phyloP scores from a whole-genome alignment of 164 flowering plant genomes.

The Litsea cubeba region DNA sequence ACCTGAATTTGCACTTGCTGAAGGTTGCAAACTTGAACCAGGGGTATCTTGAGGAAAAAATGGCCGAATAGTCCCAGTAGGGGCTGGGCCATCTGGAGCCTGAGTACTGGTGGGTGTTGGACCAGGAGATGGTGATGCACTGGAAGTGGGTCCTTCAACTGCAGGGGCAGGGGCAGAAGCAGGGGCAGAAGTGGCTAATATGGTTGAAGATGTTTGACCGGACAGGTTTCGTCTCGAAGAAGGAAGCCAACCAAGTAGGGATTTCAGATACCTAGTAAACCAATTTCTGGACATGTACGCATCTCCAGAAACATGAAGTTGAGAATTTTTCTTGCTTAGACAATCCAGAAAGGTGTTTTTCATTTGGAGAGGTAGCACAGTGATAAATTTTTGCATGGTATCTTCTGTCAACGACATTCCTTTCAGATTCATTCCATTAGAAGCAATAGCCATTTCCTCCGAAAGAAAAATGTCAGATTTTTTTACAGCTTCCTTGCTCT shows the following conservation, averaged over 20 bases:
- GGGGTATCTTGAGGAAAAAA: constrained; percentile 24
- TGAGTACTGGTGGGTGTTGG: constrained; percentile 27
- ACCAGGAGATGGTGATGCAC: constrained; percentile 19
- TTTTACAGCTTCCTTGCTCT: constrained; percentile 29
- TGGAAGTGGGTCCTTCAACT: constrained; percentile 17
- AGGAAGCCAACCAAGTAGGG: constrained; percentile 23
- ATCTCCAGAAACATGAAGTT: constrained; percentile 33
- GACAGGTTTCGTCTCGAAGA: constrained; percentile 30
- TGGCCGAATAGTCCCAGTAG: constrained; percentile 15
- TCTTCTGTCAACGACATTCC: constrained; percentile 19
- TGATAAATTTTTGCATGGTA: constrained; percentile 29
- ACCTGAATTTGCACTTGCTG: constrained; percentile 16
- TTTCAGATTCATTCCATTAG: constrained; percentile 14
- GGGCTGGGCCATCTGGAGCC: constrained; percentile 16
- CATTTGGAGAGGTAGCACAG: constrained; percentile 36
- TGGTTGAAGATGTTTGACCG: constrained; percentile 6
- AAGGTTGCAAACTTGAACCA: constrained; percentile 18
- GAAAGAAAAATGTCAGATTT: constrained; percentile 20
- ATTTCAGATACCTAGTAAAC: constrained; percentile 31
- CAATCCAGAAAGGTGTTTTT: constrained; percentile 50
- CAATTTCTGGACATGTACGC: constrained; percentile 31
- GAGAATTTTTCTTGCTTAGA: constrained; percentile 30
- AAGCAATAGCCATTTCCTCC: constrained; percentile 17
- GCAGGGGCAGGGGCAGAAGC: constrained; percentile 27
- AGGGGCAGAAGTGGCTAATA: constrained; percentile 18